Base-by-base conservation (phyloP, 345 rosid species). In the Moringa oleifera region DNA sequence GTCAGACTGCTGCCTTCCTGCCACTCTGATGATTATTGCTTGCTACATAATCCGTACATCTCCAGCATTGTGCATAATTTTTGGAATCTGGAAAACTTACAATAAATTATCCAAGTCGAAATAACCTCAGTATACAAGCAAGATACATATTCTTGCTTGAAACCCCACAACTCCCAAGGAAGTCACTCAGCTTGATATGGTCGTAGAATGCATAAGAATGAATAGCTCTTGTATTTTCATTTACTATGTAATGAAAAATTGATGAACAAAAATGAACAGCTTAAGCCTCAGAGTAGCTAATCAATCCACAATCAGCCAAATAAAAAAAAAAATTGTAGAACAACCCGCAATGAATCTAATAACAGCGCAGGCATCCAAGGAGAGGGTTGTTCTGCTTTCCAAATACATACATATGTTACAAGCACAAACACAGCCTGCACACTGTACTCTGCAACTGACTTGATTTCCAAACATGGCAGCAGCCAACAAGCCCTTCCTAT, bases 321-420 rank as follows among this genome's bases (percentile, higher is more conserved):
- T 7, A 36, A 52, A 23, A 68, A 61, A 51, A 52, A 41, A 68
- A 60, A 20, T 6, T 57, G 50, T 7, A 47, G 56, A 68, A 65
- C 57, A 50, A 23, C 66, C 33, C 59, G 0, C 49, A 10, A 33
- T 41, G 7, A 53, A 41, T 41, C 47, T 41, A 15, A 41, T 7
- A 15, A 41, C 17, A 41, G 47, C 12, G 13, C 3, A 41, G 12
- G 13, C 6, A 41, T 41, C 57, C 19, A 52, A 31, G 41, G 18
- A 16, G 1, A 31, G 24, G 18, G 55, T 54, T 63, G 63, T 20
- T 65, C 71, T 25, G 0, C 61, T 31, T 65, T 45, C 21, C 28
- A 13, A 49, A 62, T 50, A 58, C 62, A 45, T 62, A 59, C 66
- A 64, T 63, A 61, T 68, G 73, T 64, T 70, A 71, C 75, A 73